A percentile compares a stretch with the other conserved stretches of the same genome.
phyloP scores from a whole-genome alignment of 331 rosid genomes.

The Malus hybrid region DNA sequence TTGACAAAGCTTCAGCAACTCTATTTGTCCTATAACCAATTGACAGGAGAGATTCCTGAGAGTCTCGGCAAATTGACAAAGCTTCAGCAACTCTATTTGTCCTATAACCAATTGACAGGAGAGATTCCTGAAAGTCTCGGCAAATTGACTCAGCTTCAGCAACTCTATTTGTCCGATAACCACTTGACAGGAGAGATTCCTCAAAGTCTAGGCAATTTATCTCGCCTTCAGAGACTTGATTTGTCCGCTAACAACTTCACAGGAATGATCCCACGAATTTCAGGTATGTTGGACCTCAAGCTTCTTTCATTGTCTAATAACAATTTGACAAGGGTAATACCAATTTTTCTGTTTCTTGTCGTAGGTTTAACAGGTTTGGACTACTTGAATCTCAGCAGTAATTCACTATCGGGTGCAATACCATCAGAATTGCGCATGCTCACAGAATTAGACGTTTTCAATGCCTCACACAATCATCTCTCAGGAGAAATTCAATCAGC shows the following conservation, averaged over 20 bases:
- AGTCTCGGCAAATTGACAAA: constrained; percentile 14
- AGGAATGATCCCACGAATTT: constrained; percentile 25
- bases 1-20: too few relatives aligned
- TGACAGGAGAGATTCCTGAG: constrained; percentile 34
- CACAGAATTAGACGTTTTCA: too few relatives aligned
- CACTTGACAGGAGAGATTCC: constrained; percentile 37
- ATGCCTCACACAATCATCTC: too few relatives aligned
- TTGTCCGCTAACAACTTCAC: constrained; percentile 37
- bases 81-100: constrained; percentile 26
- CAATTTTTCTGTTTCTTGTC: too few relatives aligned
- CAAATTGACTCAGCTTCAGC: neutral
- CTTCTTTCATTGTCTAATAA: too few relatives aligned
- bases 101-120: constrained; percentile 32
- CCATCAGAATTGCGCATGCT: too few relatives aligned
- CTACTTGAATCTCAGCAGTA: too few relatives aligned
- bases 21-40: neutral
- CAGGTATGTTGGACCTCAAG: constrained; percentile 32
- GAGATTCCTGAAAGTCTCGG: constrained; percentile 27
- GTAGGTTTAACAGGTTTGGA: too few relatives aligned
- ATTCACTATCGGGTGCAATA: too few relatives aligned
- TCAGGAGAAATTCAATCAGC: too few relatives aligned
- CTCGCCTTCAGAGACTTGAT: constrained; percentile 14
- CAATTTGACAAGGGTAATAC: neutral
- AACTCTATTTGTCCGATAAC: constrained; percentile 41
- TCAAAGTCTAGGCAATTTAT: constrained; percentile 12